Percentiles rank a stretch among this genome's conserved stretches.
phyloP scores from a whole-genome alignment of 306 rosid genomes.

The Corylus heterophylla region DNA sequence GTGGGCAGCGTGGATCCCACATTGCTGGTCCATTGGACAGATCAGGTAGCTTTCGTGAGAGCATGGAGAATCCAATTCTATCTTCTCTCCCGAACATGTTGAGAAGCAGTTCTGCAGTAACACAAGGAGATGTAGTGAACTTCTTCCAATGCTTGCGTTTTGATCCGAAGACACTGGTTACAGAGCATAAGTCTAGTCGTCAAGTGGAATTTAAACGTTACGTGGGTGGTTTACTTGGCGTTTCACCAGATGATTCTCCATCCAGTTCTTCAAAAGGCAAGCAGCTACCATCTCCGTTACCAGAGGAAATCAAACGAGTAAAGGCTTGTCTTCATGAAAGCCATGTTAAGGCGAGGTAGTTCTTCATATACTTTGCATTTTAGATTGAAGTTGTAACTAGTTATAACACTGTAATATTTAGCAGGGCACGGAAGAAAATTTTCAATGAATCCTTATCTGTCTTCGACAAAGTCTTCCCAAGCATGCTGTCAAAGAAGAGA shows the following conservation, averaged over 20 bases:
- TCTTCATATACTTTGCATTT: conserved; percentile 41
- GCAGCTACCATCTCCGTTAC: conserved; percentile 54
- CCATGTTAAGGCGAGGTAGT: conserved; percentile 82
- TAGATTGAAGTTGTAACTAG: conserved; percentile 27
- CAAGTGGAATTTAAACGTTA: conserved; percentile 70
- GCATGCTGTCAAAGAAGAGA: conserved; percentile 84
- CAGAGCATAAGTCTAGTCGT: conserved; percentile 75
- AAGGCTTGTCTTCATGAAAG: conserved; percentile 52
- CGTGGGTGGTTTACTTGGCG: conserved; percentile 61
- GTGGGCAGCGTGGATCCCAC: conserved; percentile 97
- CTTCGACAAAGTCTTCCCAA: conserved; percentile 80
- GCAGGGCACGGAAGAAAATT: conserved; percentile 79
- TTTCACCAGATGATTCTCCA: conserved; percentile 85
- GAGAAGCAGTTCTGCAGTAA: conserved; percentile 65
- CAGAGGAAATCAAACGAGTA: conserved; percentile 78
- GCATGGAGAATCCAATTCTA: conserved; percentile 73
- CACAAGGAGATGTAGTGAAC: conserved; percentile 65
- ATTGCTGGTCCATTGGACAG: conserved; percentile 79
- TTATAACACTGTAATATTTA: conserved; percentile 40
- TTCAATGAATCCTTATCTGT: conserved; percentile 76
- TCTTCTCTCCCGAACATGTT: conserved; percentile 89
- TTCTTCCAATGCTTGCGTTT: conserved; percentile 67
- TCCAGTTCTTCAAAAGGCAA: conserved; percentile 80
- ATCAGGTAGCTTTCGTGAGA: conserved; percentile 87
- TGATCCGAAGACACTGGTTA: conserved; percentile 65